Base-by-base conservation (phyloP, 371 early-diverging fungal genomes). In the Rhizopus stolonifer region DNA sequence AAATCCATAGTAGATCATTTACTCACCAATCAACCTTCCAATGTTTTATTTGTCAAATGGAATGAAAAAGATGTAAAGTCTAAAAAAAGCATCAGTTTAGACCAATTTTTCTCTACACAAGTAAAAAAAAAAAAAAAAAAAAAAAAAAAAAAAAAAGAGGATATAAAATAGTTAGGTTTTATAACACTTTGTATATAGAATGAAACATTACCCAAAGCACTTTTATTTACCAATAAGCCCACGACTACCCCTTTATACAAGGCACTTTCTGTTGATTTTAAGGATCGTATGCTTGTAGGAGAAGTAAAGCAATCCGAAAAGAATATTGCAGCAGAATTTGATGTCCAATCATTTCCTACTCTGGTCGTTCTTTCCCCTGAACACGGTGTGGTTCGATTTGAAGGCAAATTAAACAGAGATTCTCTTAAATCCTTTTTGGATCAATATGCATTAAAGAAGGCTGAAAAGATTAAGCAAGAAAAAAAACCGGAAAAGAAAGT, bases 191-290 rank as follows among this genome's bases (percentile, higher is more conserved):
- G n/a, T n/a, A n/a, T 22, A 26, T 54, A 62, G 69, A 70, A 74
- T 55, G 70, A 69, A 22, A 71, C 68, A 26, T 52, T 74, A 61
- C 83, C 77, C 10, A 82, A 92, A 70, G 84, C 84, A 5, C 53
- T 96, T 1, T 69, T 95, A 24, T 88, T 92, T 47, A 88, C 92
- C 0, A 73, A 85, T 42, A 92, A 92, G 52, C 42, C 79, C 14
- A 68, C 72, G 2, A 83, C 90, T 0, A 83, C 94, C 15, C 80
- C 88, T 29, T 77, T 96, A 44, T 89, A 89, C 76, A 93, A 92
- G 66, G 90, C 92, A 17, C 57, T 96, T 8, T 89, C 93, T 3
- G 80, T 88, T 22, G 89, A 88, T 45, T 89, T 84, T 64, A 64
- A 79, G 43, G 74, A 80, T 49, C 80, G 82, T 23, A 65, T 94